Evolutionary conservation across 768 basidiomycete genomes (phyloP).

Genomic region (Rhodotorula babjevae): DNA sequence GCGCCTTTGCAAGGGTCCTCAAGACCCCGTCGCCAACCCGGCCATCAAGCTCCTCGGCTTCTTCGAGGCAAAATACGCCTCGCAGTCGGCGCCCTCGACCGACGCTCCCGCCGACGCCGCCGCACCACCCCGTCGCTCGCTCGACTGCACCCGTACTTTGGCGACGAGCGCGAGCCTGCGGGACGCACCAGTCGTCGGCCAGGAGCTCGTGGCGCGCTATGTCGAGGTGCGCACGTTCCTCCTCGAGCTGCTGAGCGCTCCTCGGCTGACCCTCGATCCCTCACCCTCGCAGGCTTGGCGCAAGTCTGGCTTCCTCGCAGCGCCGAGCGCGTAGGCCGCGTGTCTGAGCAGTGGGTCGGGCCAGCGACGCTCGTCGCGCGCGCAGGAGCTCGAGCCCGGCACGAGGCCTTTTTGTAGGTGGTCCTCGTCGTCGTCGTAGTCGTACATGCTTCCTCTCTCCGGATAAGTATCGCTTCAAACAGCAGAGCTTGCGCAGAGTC

Average conservation of each 20-base stretch:
- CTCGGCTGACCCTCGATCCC: background rate
- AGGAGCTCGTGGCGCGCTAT: background rate
- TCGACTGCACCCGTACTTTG: background rate
- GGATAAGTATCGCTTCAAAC: no score
- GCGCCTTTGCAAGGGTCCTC: constrained; percentile 41
- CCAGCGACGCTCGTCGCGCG: no score
- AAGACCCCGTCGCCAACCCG: constrained; percentile 9
- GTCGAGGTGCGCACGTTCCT: background rate
- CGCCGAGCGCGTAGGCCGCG: no score
- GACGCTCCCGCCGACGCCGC: no score
- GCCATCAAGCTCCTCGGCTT: constrained; percentile 13
- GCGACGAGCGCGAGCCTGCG: background rate
- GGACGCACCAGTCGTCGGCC: background rate
- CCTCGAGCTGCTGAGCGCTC: background rate
- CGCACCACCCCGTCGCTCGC: background rate
- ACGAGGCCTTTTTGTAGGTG: no score
- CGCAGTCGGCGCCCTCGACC: background rate
- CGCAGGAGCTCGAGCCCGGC: no score
- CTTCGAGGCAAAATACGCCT: background rate
- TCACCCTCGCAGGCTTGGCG: background rate
- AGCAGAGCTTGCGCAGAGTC: no score
- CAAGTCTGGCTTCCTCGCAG: background rate
- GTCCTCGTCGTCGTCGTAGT: no score
- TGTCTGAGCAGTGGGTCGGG: no score
- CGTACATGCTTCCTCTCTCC: no score